Evolutionary conservation across 371 early-diverging fungal species (phyloP), one percentile per base, ranked within the genome.

Genomic region (Mucor circinelloides): DNA sequence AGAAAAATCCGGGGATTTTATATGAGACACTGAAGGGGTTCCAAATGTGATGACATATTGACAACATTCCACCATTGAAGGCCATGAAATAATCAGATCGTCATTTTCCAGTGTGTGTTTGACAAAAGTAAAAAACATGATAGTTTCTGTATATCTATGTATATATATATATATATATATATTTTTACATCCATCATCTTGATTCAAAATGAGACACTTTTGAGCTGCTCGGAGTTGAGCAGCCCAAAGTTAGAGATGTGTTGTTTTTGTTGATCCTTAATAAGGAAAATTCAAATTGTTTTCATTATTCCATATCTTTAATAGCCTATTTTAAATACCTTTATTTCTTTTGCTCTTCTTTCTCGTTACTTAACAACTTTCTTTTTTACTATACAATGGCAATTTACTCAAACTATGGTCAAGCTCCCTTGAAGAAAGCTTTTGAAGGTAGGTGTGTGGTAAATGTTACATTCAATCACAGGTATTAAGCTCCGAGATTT

Each of bases 401-500:
- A 36, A 42, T 38, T 42, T 59, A 42, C 13, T 56, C 63, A 21
- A 68, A 57, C 42, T 56, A 52, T 21, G 21, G 38, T 2, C 69
- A 62, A 58, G 30, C 42, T 52, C 36, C 64, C 9, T 54, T 59
- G 27, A 69, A 69, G 32, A 69, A 64, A 40, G 44, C 52, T 2
- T 59, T 42, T 63, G 69, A 69, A 59, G 69, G 69, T 69, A 58
- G 10, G 28, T 3, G 46, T n/a, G 2, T 50, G 6, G n/a, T 25
- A 6, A n/a, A 32, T 40, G 40, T 12, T 5, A 15, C 36, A 19
- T 52, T 52, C 52, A 52, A 25, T 15, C 25, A 40, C 40, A 40
- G 40, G 31, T 59, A 66, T 36, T 36, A 66, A 66, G 66, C 66
- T 66, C 66, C 66, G 66, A 66, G 50, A 13, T 40, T 40, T 13